phyloP scores from a whole-genome alignment of 345 rosid species.

The Garcia nutans region DNA sequence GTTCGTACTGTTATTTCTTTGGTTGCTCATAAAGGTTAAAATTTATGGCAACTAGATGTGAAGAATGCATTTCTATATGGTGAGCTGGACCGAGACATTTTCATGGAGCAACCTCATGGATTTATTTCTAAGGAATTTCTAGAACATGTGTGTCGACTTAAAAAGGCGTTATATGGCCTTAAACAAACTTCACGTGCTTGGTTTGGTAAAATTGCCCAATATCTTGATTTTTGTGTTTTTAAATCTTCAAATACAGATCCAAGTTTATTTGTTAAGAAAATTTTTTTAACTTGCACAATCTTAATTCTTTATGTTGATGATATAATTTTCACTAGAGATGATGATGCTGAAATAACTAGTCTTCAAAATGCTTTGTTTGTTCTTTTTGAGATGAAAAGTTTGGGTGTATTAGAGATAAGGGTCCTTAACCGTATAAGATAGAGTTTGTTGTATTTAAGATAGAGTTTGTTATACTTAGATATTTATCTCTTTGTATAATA shows the following conservation, averaged over 20 bases:
- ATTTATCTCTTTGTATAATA: too few species aligned
- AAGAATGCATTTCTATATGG: neutral
- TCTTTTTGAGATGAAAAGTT: neutral
- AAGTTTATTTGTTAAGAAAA: neutral
- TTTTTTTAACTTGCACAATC: neutral
- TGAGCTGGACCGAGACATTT: neutral
- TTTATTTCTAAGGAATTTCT: neutral
- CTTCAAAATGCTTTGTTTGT: too few species aligned
- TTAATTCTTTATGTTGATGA: neutral
- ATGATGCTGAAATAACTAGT: neutral
- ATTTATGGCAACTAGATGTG: neutral
- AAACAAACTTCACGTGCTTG: neutral
- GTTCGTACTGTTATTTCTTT: neutral
- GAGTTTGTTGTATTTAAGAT: too few species aligned
- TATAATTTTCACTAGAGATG: neutral
- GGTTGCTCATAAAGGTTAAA: neutral
- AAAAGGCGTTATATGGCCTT: too few species aligned
- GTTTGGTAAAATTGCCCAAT: neutral
- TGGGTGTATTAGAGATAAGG: too few species aligned
- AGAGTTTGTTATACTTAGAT: too few species aligned
- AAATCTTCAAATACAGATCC: neutral
- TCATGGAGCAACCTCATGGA: neutral
- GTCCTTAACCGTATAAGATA: too few species aligned
- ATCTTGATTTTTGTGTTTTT: slow-evolving; percentile 10
- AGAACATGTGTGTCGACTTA: neutral